A percentile compares a stretch with the other conserved stretches of the same genome.
Evolutionary conservation across 2,329 filamentous ascomycete species (phyloP).

Genomic region (Diaporthe capsici): DNA sequence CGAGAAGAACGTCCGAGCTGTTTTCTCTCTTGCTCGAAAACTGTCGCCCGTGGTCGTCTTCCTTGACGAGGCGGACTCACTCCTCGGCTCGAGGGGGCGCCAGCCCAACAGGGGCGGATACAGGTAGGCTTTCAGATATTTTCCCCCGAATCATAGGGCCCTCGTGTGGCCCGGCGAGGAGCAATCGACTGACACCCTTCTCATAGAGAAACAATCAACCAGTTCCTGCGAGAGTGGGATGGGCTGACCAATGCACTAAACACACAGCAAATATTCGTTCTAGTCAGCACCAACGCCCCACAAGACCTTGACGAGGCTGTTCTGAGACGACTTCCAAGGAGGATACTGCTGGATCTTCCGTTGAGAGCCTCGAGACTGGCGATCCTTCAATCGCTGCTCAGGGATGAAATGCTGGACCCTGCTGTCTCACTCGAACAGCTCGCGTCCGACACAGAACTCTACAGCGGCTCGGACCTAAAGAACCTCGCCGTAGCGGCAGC

Average conservation of each 20-base stretch:
- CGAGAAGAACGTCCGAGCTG: conserved; percentile 94
- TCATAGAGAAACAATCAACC: conserved; percentile 84
- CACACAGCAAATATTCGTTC: conserved; percentile 86
- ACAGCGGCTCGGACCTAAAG: conserved; percentile 88
- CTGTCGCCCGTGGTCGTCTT: conserved; percentile 94
- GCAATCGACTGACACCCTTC: background rate
- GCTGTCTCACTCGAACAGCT: conserved; percentile 74
- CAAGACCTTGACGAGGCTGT: conserved; percentile 95
- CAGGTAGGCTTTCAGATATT: conserved; percentile 54
- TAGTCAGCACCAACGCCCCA: conserved; percentile 96
- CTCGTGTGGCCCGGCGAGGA: background rate
- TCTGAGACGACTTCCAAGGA: conserved; percentile 79
- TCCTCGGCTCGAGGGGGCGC: conserved; percentile 83
- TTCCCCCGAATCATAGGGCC: background rate
- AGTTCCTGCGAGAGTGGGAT: conserved; percentile 97
- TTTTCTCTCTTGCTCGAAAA: conserved; percentile 93
- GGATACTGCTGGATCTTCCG: conserved; percentile 81
- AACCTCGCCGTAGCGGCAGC: conserved; percentile 86
- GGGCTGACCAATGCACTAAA: conserved; percentile 77
- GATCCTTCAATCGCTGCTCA: conserved; percentile 79
- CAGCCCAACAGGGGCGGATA: conserved; percentile 78
- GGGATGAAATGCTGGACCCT: conserved; percentile 73
- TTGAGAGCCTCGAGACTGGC: conserved; percentile 69
- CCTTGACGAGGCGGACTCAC: conserved; percentile 95
- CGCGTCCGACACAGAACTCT: conserved; percentile 78